Conservation (phyloP, 2,329 filamentous ascomycete species). For the Parastagonospora nodorum region DNA sequence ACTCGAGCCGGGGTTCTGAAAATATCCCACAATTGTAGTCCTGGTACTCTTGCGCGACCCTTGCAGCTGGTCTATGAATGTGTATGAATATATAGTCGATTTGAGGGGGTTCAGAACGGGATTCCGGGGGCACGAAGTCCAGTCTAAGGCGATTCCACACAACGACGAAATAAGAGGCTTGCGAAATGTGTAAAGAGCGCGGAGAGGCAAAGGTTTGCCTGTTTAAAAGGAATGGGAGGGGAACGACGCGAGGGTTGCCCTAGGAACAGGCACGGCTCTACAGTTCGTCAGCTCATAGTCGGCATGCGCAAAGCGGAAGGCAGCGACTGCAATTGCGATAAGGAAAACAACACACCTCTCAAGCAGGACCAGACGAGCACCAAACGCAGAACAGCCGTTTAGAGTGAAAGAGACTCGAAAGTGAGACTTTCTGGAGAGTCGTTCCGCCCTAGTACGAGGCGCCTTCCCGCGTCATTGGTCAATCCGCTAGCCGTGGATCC, state of each 20-base stretch:
- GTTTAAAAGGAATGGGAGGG: slow-evolving; percentile 11
- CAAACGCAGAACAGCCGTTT: slow-evolving; percentile 6
- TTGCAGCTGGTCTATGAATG: not conserved
- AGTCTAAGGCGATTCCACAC: slow-evolving; percentile 1
- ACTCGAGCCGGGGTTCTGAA: not conserved
- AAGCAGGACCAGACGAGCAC: slow-evolving; percentile 11
- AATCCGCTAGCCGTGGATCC: not conserved
- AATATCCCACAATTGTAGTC: not conserved
- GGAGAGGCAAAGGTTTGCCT: slow-evolving; percentile 28
- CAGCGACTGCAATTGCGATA: slow-evolving; percentile 12
- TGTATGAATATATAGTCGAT: not conserved
- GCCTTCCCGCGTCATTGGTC: not conserved
- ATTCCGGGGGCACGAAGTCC: not conserved
- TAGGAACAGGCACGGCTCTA: slow-evolving; percentile 20
- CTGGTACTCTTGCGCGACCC: not conserved
- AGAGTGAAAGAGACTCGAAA: slow-evolving; percentile 3
- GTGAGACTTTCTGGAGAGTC: slow-evolving; percentile 13
- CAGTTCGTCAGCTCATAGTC: slow-evolving; percentile 18
- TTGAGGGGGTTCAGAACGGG: not conserved
- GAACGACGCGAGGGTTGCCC: slow-evolving; percentile 28
- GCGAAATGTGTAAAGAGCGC: slow-evolving; percentile 1
- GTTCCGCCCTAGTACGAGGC: not conserved
- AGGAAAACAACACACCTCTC: slow-evolving; percentile 12
- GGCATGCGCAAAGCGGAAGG: slow-evolving; percentile 2
- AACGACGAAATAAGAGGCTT: not conserved